Evolutionary conservation across 192 early-diverging fungal genomes (phyloP).

Genomic region (Coemansia sp.): DNA sequence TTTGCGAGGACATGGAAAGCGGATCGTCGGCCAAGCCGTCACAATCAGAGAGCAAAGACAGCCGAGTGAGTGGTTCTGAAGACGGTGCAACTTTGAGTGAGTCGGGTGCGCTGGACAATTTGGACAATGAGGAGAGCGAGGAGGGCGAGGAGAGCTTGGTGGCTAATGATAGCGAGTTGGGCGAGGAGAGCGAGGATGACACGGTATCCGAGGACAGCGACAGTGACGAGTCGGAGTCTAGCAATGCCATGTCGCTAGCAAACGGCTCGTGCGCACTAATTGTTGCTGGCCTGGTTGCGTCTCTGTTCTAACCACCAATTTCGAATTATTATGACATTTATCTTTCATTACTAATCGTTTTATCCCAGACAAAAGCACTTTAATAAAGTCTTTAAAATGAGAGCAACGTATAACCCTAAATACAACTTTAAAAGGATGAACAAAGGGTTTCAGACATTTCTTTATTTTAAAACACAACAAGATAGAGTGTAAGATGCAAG

Average conservation of each 20-base stretch:
- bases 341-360: neutral
- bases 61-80: neutral
- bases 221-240: neutral
- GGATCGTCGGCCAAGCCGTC: neutral
- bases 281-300: neutral
- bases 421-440: too few species aligned
- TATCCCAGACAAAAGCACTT: too few species aligned
- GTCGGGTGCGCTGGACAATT: neutral
- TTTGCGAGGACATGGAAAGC: constrained; percentile 9
- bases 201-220: neutral
- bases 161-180: neutral
- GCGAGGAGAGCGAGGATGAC: neutral
- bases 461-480: too few species aligned
- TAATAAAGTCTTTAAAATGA: too few species aligned
- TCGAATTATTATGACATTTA: neutral
- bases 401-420: too few species aligned
- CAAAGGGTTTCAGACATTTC: too few species aligned
- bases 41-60: neutral
- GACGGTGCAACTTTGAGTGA: neutral
- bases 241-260: neutral
- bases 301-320: neutral
- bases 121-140: neutral
- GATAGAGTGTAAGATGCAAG: too few species aligned
- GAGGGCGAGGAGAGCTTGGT: neutral
- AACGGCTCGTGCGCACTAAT: neutral